phyloP scores from a whole-genome alignment of 2,329 filamentous ascomycete genomes.

The Aureobasidium musti region DNA sequence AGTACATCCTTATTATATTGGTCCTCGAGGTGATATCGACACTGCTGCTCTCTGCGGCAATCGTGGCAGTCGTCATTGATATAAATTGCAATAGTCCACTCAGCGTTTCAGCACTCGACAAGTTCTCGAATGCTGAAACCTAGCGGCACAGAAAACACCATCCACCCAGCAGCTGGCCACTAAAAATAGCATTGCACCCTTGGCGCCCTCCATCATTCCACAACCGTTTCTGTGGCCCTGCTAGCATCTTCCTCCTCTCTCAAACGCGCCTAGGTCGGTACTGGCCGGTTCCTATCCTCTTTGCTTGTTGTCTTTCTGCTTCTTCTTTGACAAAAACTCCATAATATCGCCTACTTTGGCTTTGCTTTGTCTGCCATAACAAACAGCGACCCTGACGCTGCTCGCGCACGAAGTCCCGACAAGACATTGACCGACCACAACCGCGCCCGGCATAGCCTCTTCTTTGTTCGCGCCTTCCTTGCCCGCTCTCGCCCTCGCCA shows the following conservation, averaged over 20 bases:
- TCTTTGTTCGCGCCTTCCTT: conserved; percentile 20
- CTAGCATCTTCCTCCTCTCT: conserved; percentile 18
- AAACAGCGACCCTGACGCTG: conserved; percentile 17
- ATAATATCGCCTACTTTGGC: conserved; percentile 1
- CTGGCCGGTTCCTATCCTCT: conserved; percentile 9
- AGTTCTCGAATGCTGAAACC: conserved; percentile 13
- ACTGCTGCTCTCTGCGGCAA: neutral
- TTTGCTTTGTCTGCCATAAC: neutral
- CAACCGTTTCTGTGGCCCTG: conserved; percentile 24
- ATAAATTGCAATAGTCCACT: conserved; percentile 8
- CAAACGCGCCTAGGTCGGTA: conserved; percentile 15
- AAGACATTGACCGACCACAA: neutral
- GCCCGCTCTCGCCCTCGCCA: neutral
- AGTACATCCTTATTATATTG: conserved; percentile 4
- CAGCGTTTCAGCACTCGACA: conserved; percentile 8
- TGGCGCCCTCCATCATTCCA: conserved; percentile 17
- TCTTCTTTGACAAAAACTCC: neutral
- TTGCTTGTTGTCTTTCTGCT: conserved; percentile 23
- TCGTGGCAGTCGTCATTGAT: conserved; percentile 13
- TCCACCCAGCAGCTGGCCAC: neutral
- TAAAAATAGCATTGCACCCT: conserved; percentile 22
- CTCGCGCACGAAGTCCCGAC: conserved; percentile 16
- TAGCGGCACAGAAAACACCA: conserved; percentile 14
- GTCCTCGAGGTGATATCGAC: neutral
- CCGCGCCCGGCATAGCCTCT: conserved; percentile 21